These are phyloP conservation scores for Ogataea glucozyma DNA, from an alignment of 805 yeast species.

Conservation along the genomic window DNA sequence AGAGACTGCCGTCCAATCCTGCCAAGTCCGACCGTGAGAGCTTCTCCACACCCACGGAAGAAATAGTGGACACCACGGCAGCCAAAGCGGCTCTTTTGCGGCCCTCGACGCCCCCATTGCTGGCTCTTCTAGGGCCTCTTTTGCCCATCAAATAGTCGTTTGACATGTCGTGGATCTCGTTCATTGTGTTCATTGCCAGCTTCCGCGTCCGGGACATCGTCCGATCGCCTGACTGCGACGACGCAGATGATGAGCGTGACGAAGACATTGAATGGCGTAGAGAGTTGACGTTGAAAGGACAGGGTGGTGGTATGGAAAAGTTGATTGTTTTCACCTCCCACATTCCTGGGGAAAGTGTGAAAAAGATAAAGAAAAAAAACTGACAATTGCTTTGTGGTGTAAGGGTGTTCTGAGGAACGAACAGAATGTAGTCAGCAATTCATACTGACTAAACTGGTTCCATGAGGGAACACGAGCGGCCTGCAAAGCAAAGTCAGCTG, in stretches of 20 bases:
- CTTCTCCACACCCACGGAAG: conserved; percentile 47
- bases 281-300: neutral
- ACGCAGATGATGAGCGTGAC: conserved; percentile 11
- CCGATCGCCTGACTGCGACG: conserved; percentile 13
- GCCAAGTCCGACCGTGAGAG: conserved; percentile 20
- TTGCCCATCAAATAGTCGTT: conserved; percentile 21
- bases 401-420: too few relatives aligned
- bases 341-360: neutral
- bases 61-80: conserved; percentile 45
- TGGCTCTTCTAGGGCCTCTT: conserved; percentile 2
- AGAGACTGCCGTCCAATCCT: conserved; percentile 11
- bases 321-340: neutral
- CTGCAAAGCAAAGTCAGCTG: too few relatives aligned
- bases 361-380: conserved; percentile 1
- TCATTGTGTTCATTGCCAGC: conserved; percentile 25
- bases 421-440: too few relatives aligned
- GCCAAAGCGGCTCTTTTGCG: conserved; percentile 37
- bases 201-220: conserved; percentile 20
- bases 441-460: too few relatives aligned
- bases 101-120: conserved; percentile 18
- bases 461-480: too few relatives aligned
- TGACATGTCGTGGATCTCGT: conserved; percentile 26
- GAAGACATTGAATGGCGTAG: neutral
- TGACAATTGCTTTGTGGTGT: conserved; percentile 7
- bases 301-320: too few relatives aligned